phyloP scores from a whole-genome alignment of 163 green algal genomes.

The Coccomyxa subellipsoidea region DNA sequence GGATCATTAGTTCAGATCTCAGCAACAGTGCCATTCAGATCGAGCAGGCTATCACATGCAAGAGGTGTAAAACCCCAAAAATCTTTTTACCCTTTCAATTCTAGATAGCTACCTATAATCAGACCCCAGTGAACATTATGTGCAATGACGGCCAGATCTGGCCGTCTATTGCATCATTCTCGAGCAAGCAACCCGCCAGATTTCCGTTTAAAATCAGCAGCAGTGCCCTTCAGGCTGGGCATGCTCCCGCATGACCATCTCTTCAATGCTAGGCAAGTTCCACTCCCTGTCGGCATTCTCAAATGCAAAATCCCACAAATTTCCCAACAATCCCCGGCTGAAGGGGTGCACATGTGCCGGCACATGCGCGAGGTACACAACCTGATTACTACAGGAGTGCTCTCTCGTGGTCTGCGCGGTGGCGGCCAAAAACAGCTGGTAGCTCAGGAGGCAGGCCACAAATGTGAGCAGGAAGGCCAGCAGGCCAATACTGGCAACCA shows the following conservation, averaged over 20 bases:
- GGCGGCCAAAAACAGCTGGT: constrained; percentile 32
- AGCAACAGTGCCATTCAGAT: too few relatives aligned
- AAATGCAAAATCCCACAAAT: not conserved
- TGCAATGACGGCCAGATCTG: too few relatives aligned
- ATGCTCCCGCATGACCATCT: not conserved
- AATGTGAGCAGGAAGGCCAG: constrained; percentile 11
- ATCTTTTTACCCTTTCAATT: too few relatives aligned
- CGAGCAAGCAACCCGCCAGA: not conserved
- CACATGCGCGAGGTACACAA: not conserved
- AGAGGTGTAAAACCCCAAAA: too few relatives aligned
- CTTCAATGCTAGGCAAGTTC: not conserved
- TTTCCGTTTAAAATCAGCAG: not conserved
- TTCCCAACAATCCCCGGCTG: not conserved
- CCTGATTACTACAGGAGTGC: constrained; percentile 2
- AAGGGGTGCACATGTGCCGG: not conserved
- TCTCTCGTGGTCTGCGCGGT: constrained; percentile 41
- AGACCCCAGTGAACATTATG: too few relatives aligned
- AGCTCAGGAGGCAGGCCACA: constrained; percentile 12
- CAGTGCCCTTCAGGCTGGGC: not conserved
- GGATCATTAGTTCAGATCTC: too few relatives aligned
- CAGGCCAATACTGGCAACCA: constrained; percentile 4
- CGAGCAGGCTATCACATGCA: too few relatives aligned
- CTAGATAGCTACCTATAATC: too few relatives aligned
- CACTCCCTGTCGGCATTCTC: not conserved
- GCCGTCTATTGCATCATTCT: too few relatives aligned